These are phyloP conservation scores for Colletotrichum coccodes DNA, from an alignment of 2,329 filamentous ascomycete genomes.

Conservation along the genomic window DNA sequence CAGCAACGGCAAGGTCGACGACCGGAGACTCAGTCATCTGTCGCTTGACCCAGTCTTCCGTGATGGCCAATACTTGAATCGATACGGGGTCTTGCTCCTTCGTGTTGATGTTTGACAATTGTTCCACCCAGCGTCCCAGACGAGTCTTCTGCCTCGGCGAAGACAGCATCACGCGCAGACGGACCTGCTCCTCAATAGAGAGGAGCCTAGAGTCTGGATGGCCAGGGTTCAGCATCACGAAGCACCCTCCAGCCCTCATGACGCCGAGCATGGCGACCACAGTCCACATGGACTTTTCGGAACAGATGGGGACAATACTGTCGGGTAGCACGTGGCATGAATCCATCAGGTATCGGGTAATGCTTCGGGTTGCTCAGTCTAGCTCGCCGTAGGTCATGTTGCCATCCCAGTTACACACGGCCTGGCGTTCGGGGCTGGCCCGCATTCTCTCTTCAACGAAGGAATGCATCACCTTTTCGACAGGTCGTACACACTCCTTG, in stretches of 20 bases:
- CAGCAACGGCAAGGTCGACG: too few species aligned
- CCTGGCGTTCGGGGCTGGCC: not conserved
- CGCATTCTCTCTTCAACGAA: not conserved
- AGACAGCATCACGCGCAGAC: not conserved
- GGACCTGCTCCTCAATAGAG: not conserved
- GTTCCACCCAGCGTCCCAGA: not conserved
- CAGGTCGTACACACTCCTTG: not conserved
- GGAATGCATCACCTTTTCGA: not conserved
- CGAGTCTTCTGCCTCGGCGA: not conserved
- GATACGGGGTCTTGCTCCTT: too few species aligned
- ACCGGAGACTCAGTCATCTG: too few species aligned
- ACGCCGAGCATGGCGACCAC: conserved; percentile 36
- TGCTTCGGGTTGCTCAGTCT: conserved; percentile 10
- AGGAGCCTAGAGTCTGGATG: not conserved
- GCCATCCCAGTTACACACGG: conserved; percentile 44
- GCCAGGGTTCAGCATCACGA: conserved; percentile 32
- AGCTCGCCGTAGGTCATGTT: conserved; percentile 42
- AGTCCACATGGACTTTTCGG: conserved; percentile 37
- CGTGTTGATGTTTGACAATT: not conserved
- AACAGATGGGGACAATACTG: conserved; percentile 42
- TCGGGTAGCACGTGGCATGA: conserved; percentile 37
- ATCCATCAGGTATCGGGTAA: not conserved
- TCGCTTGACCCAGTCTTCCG: not conserved
- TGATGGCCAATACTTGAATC: not conserved
- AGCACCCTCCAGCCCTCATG: conserved; percentile 38